These are phyloP conservation scores for Hyphopichia khmerensis DNA, from an alignment of 1,139 yeast genomes.

Conservation along the genomic window DNA sequence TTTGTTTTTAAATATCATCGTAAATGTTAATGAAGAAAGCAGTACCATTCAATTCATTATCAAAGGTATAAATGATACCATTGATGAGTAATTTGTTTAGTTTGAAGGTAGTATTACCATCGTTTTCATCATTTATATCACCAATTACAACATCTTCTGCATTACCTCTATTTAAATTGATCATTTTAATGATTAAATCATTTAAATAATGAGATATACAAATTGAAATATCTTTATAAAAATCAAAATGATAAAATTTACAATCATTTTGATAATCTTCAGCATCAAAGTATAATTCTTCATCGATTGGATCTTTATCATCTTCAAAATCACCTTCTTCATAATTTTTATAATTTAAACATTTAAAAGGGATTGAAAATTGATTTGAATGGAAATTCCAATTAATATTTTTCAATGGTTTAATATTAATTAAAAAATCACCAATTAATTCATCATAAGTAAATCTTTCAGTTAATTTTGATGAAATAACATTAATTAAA, in stretches of 20 bases:
- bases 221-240: conserved; percentile 15
- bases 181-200: conserved; percentile 27
- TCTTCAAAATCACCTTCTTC: conserved; percentile 44
- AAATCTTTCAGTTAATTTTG: conserved; percentile 37
- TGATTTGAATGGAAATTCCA: conserved; percentile 41
- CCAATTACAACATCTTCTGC: conserved; percentile 39
- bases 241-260: conserved; percentile 9
- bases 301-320: conserved; percentile 16
- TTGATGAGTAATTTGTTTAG: conserved; percentile 30
- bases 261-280: conserved; percentile 16
- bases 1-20: conserved; percentile 13
- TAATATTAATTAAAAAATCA: conserved; percentile 18
- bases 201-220: conserved; percentile 37
- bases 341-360: conserved; percentile 32
- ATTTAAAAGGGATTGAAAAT: conserved; percentile 33
- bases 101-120: conserved; percentile 27
- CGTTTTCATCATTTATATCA: conserved; percentile 28
- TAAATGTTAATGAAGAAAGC: conserved; percentile 31
- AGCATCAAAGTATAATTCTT: conserved; percentile 28
- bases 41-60: conserved; percentile 44
- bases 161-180: conserved; percentile 40
- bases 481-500: conserved; percentile 52
- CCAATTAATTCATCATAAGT: conserved; percentile 19
- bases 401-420: conserved; percentile 22
- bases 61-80: conserved; percentile 37